Percentiles rank a stretch among this genome's conserved stretches.
phyloP scores from a whole-genome alignment of 1,139 yeast species.

The Saccharomycopsis hybrid region DNA sequence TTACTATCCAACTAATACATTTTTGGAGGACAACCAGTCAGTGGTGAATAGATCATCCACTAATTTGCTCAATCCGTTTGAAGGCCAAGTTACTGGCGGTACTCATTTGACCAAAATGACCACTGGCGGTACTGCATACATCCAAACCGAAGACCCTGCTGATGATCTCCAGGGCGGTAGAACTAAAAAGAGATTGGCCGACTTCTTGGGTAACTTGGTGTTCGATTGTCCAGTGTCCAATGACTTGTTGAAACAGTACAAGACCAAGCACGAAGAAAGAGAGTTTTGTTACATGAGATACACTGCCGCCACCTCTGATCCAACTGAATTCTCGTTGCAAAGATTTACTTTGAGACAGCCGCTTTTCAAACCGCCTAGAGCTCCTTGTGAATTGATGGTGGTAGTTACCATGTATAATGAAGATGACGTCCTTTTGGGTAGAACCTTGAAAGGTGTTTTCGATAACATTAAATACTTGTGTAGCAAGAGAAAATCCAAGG shows the following conservation, averaged over 20 bases:
- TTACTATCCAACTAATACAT: slow-evolving; percentile 21
- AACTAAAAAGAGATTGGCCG: slow-evolving; percentile 19
- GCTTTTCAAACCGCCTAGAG: slow-evolving; percentile 58
- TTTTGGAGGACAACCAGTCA: slow-evolving; percentile 14
- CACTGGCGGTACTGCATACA: slow-evolving; percentile 12
- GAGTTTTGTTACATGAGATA: slow-evolving; percentile 76
- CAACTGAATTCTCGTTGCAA: slow-evolving; percentile 48
- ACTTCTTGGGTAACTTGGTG: slow-evolving; percentile 53
- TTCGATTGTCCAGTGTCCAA: slow-evolving; percentile 74
- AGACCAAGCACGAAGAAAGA: slow-evolving; percentile 41
- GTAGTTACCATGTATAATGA: slow-evolving; percentile 80
- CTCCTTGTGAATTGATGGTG: slow-evolving; percentile 59
- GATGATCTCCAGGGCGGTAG: slow-evolving; percentile 6
- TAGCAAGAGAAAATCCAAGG: slow-evolving; percentile 48
- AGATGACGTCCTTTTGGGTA: slow-evolving; percentile 62
- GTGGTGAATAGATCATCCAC: slow-evolving; percentile 11
- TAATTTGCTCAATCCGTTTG: slow-evolving; percentile 18
- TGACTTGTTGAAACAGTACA: slow-evolving; percentile 48
- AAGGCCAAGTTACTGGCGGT: slow-evolving; percentile 20
- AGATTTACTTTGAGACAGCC: slow-evolving; percentile 63
- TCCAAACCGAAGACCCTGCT: slow-evolving; percentile 2
- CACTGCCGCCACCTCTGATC: slow-evolving; percentile 79
- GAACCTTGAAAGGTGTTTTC: slow-evolving; percentile 73
- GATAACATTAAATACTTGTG: slow-evolving; percentile 62
- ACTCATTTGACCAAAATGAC: slow-evolving; percentile 15